Evolutionary conservation across 1,284 basidiomycete species (phyloP).

Genomic region (Thecaphora frezii): DNA sequence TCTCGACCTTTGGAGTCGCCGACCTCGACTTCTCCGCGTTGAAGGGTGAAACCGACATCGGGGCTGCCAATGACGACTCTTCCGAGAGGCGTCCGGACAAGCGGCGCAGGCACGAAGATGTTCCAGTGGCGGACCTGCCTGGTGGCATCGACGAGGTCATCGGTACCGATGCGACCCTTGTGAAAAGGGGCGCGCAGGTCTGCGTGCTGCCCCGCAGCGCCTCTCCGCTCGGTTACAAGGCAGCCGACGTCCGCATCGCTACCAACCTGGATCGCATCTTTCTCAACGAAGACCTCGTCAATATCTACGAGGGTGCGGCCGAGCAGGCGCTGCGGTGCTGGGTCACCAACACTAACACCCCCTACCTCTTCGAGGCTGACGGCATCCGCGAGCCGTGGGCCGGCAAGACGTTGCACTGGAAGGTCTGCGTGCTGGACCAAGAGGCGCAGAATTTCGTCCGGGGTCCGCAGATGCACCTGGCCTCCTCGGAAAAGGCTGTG

Average conservation of each 20-base stretch:
- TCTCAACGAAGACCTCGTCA: conserved; percentile 23
- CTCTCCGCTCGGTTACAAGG: conserved; percentile 17
- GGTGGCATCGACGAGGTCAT: conserved; percentile 2
- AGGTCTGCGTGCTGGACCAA: conserved; percentile 23
- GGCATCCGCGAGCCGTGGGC: conserved; percentile 6
- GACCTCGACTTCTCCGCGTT: conserved; percentile 22
- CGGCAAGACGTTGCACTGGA: conserved; percentile 24
- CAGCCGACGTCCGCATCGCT: conserved; percentile 16
- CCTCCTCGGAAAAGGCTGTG: conserved; percentile 21
- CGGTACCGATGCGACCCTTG: not conserved
- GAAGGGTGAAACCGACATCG: conserved; percentile 17
- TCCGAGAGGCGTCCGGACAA: not conserved
- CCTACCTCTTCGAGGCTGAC: conserved; percentile 17
- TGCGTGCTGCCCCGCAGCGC: conserved; percentile 2
- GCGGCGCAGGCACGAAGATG: not conserved
- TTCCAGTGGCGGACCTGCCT: not conserved
- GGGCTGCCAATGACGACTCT: conserved; percentile 4
- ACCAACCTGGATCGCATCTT: conserved; percentile 17
- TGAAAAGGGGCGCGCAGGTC: conserved; percentile 1
- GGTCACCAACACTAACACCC: conserved; percentile 26
- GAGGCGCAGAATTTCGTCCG: too few species aligned
- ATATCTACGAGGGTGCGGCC: conserved; percentile 26
- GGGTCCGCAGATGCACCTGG: not conserved
- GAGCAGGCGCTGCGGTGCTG: conserved; percentile 26
- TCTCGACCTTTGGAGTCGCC: conserved; percentile 29